phyloP scores from a whole-genome alignment of 306 rosid species.

The Pyrus betulifolia region DNA sequence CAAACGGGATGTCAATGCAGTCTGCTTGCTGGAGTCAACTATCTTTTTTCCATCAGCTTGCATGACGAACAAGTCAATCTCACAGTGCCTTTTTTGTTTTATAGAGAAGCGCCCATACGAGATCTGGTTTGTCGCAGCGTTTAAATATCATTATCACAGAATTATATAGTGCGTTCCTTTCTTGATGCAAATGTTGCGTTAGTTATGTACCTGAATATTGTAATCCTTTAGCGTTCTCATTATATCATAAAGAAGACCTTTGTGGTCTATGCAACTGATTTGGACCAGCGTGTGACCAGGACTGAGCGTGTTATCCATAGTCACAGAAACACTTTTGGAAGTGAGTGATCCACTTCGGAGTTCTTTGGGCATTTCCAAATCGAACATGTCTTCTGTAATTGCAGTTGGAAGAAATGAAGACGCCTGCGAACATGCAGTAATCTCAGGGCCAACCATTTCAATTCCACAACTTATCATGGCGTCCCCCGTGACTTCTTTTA shows the following conservation, averaged over 20 bases:
- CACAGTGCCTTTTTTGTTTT: conserved; percentile 56
- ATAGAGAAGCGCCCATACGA: conserved; percentile 75
- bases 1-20: conserved; percentile 56
- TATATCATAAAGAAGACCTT: conserved; percentile 89
- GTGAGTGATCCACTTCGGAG: conserved; percentile 38
- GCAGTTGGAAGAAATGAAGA: conserved; percentile 68
- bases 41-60: conserved; percentile 91
- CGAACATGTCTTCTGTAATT: conserved; percentile 50
- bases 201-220: conserved; percentile 59
- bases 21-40: conserved; percentile 70
- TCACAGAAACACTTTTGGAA: conserved; percentile 43
- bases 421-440: conserved; percentile 51
- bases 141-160: conserved; percentile 14
- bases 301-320: conserved; percentile 77
- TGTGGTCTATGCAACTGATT: conserved; percentile 83
- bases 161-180: neutral
- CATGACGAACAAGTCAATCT: conserved; percentile 84
- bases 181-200: neutral
- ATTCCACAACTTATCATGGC: conserved; percentile 56
- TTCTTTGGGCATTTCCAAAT: conserved; percentile 31
- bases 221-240: conserved; percentile 97
- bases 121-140: conserved; percentile 50
- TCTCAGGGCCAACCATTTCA: conserved; percentile 60
- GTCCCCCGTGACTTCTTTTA: conserved; percentile 41
- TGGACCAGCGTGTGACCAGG: conserved; percentile 93